Conservation (phyloP, 1,139 yeast genomes). For the Debaryomyces robertsiae region DNA sequence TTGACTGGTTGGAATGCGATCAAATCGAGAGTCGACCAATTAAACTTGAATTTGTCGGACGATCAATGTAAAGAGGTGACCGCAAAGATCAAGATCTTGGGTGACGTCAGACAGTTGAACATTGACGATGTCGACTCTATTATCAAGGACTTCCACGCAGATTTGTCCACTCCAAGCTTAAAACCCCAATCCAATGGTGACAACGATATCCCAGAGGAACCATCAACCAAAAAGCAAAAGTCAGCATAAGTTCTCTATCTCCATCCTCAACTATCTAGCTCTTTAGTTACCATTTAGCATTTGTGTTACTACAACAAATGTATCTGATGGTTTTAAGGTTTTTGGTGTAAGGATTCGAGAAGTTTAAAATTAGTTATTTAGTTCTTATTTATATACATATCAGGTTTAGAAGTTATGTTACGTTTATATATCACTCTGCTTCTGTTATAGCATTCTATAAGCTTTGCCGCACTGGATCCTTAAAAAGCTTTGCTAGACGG, state of each 20-base stretch:
- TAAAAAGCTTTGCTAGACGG: too few species aligned
- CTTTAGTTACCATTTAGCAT: constrained; percentile 1
- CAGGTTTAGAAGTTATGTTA: constrained; percentile 1
- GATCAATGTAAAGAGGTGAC: constrained; percentile 96
- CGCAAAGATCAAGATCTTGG: constrained; percentile 85
- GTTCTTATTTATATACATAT: constrained; percentile 4
- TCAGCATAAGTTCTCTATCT: constrained; percentile 23
- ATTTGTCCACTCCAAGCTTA: constrained; percentile 41
- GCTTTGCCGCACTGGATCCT: background rate
- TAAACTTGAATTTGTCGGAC: constrained; percentile 86
- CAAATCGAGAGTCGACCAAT: constrained; percentile 96
- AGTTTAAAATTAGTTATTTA: constrained; percentile 1
- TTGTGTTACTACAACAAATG: background rate
- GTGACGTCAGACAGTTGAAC: constrained; percentile 91
- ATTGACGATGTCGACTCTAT: constrained; percentile 98
- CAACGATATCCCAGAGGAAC: constrained; percentile 29
- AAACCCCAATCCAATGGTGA: constrained; percentile 26
- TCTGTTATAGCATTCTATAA: background rate
- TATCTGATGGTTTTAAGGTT: constrained; percentile 2
- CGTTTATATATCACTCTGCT: background rate
- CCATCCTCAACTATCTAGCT: constrained; percentile 7
- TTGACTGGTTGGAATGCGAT: constrained; percentile 99
- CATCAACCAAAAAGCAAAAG: constrained; percentile 40
- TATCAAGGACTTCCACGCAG: constrained; percentile 90
- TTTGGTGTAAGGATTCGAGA: background rate